phyloP scores from a whole-genome alignment of 768 basidiomycete genomes.

The Imleria badia region DNA sequence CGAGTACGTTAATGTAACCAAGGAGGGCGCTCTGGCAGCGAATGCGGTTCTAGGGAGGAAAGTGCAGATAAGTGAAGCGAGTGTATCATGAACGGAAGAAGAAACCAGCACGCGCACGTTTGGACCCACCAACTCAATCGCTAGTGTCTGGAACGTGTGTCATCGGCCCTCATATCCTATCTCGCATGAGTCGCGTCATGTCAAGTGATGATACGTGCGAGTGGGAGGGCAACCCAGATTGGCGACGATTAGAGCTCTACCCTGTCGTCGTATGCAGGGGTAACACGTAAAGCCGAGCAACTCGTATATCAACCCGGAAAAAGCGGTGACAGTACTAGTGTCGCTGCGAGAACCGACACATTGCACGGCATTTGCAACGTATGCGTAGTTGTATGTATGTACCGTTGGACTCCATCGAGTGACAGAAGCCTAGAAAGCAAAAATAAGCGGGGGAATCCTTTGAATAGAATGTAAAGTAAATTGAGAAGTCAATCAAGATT shows the following conservation, averaged over 20 bases:
- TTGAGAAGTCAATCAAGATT: background rate
- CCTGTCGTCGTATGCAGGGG: background rate
- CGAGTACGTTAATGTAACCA: background rate
- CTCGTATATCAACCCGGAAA: background rate
- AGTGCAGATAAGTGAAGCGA: background rate
- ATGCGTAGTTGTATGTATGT: background rate
- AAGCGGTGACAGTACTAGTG: background rate
- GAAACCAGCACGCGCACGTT: background rate
- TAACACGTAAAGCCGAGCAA: background rate
- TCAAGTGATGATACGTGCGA: slow-evolving; percentile 1
- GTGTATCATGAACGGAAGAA: background rate
- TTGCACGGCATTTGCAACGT: background rate
- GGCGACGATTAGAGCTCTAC: background rate
- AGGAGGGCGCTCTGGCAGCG: background rate
- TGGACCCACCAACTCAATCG: background rate
- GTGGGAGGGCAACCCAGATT: background rate
- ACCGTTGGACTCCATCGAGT: background rate
- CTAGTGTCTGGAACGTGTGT: background rate
- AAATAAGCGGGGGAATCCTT: background rate
- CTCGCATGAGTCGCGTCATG: slow-evolving; percentile 1
- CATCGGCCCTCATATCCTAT: background rate
- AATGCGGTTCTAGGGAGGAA: background rate
- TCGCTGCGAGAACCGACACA: background rate
- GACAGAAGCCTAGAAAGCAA: background rate
- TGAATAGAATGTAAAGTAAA: too few relatives aligned